Conservation (phyloP, 1,139 yeast species). For the Pichiaceae sp. region DNA sequence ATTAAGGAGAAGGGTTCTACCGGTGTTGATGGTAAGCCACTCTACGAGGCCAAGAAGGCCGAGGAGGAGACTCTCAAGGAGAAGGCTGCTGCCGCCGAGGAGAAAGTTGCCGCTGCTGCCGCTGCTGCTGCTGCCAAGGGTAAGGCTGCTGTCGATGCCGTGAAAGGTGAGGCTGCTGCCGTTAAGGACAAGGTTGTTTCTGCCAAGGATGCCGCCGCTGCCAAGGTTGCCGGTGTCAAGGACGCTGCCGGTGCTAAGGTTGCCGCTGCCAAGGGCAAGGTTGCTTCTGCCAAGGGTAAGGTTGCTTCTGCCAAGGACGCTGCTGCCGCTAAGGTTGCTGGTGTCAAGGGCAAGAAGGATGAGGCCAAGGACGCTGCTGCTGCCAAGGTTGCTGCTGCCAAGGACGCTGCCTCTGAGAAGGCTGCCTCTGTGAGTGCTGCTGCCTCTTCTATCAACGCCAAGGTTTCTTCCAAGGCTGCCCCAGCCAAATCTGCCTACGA, state of each 20-base stretch:
- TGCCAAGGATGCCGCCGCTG: neutral
- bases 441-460: neutral
- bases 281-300: neutral
- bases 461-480: neutral
- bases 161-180: neutral
- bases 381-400: neutral
- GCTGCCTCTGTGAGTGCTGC: neutral
- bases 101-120: neutral
- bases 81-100: slow-evolving; percentile 6
- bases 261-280: neutral
- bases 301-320: neutral
- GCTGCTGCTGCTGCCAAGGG: neutral
- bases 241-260: neutral
- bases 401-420: neutral
- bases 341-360: neutral
- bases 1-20: slow-evolving; percentile 41
- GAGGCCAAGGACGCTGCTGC: neutral
- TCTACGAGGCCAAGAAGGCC: slow-evolving; percentile 7
- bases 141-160: neutral
- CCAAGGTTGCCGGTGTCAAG: neutral
- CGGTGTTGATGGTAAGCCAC: slow-evolving; percentile 28
- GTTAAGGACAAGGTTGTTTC: neutral
- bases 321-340: neutral
- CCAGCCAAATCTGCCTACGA: neutral
- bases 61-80: slow-evolving; percentile 8